Conservation (phyloP, 139 green algal genomes). For the Picochlorum sp. region DNA sequence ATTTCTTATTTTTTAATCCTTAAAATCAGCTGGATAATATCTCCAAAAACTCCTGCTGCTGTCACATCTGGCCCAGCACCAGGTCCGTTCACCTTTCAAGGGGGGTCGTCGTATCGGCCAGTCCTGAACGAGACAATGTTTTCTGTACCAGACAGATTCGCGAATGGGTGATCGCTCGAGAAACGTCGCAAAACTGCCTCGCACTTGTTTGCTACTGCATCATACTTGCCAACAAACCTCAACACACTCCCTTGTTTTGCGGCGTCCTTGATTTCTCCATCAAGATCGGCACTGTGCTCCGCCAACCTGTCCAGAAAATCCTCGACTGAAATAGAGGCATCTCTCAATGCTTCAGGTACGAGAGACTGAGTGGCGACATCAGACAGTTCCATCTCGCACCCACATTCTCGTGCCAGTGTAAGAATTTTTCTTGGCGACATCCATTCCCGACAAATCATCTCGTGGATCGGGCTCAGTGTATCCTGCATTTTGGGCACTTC, state of each 20-base stretch:
- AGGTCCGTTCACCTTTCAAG: conserved; percentile 75
- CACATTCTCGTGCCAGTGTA: conserved; percentile 84
- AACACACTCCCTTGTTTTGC: conserved; percentile 61
- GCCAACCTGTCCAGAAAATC: conserved; percentile 62
- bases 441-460: conserved; percentile 61
- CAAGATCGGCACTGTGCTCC: conserved; percentile 79
- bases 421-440: conserved; percentile 73
- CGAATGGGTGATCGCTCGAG: conserved; percentile 72
- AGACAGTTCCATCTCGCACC: conserved; percentile 55
- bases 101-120: conserved; percentile 55
- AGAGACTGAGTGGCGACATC: conserved; percentile 71
- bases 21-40: conserved; percentile 67
- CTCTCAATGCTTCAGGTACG: conserved; percentile 56
- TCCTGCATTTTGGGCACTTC: conserved; percentile 42
- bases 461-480: conserved; percentile 75
- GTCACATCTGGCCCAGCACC: conserved; percentile 86
- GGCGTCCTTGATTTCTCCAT: conserved; percentile 43
- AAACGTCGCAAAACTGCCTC: conserved; percentile 47
- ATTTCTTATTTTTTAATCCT: neutral
- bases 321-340: conserved; percentile 19
- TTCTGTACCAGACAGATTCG: conserved; percentile 71
- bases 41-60: conserved; percentile 83
- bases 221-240: conserved; percentile 82
- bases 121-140: conserved; percentile 89
- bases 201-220: conserved; percentile 54